Conservation (phyloP, 495 filamentous ascomycete species). For the Hypoxylon fuscum region DNA sequence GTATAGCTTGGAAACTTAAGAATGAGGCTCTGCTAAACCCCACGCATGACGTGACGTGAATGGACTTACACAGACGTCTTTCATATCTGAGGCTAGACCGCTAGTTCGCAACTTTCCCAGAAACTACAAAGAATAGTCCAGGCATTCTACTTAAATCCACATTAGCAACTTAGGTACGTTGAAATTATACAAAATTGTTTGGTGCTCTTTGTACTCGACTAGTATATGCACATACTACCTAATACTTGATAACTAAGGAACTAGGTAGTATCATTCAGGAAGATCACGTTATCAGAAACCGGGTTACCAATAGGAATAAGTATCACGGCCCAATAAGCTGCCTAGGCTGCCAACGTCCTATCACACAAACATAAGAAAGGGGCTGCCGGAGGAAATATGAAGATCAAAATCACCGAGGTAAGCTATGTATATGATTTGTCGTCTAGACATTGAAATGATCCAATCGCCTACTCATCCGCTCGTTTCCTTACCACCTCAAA, state of each 20-base stretch:
- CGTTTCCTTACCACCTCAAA: conserved; percentile 42
- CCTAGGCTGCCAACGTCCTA: background rate
- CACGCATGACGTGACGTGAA: background rate
- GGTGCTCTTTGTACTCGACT: no score
- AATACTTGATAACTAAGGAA: no score
- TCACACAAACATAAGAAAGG: background rate
- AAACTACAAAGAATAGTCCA: background rate
- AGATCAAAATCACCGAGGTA: conserved; percentile 41
- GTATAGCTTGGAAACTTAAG: background rate
- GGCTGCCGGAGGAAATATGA: conserved; percentile 7
- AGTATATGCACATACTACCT: no score
- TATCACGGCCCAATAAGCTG: no score
- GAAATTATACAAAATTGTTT: no score
- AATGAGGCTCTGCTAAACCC: background rate
- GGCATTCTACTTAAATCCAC: no score
- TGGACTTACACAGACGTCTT: background rate
- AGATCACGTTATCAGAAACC: no score
- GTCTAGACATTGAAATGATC: no score
- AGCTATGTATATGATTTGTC: conserved; percentile 1
- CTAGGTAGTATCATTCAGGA: no score
- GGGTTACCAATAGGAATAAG: no score
- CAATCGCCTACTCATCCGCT: background rate
- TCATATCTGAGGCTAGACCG: background rate
- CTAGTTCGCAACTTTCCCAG: background rate
- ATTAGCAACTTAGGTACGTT: no score